Evolutionary conservation across 2,329 filamentous ascomycete genomes (phyloP).

Genomic region (Boeremia lycopersici): DNA sequence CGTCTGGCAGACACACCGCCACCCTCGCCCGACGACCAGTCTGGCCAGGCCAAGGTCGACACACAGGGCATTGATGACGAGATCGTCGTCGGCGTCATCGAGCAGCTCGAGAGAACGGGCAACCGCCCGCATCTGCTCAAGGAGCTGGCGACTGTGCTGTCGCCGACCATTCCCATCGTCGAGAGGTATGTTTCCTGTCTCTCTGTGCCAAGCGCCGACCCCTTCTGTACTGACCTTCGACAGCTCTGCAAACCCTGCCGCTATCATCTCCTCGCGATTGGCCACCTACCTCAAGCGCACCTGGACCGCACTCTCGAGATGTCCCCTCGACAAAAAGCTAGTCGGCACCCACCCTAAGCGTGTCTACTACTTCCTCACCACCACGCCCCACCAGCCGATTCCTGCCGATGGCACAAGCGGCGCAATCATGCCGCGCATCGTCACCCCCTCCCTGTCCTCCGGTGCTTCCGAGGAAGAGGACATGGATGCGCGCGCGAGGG

Average conservation of each 20-base stretch:
- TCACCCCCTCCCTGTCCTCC: constrained; percentile 86
- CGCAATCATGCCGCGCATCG: constrained; percentile 62
- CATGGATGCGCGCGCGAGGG: constrained; percentile 61
- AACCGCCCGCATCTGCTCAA: constrained; percentile 95
- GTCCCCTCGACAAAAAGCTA: constrained; percentile 90
- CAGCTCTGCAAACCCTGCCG: constrained; percentile 94
- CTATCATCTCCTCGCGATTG: constrained; percentile 91
- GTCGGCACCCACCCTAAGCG: constrained; percentile 91
- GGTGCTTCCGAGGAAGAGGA: constrained; percentile 74
- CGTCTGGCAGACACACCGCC: constrained; percentile 73
- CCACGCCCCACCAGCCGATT: constrained; percentile 80
- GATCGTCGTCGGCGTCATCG: constrained; percentile 88
- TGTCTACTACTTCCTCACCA: constrained; percentile 95
- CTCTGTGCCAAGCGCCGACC: constrained; percentile 25
- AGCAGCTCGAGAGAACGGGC: constrained; percentile 84
- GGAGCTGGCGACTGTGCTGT: constrained; percentile 82
- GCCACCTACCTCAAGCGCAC: constrained; percentile 87
- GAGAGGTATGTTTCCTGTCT: constrained; percentile 76
- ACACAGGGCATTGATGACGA: constrained; percentile 89
- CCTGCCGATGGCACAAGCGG: constrained; percentile 66
- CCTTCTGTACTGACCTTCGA: constrained; percentile 42
- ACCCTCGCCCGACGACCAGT: constrained; percentile 68
- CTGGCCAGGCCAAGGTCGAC: constrained; percentile 66
- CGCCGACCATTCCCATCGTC: constrained; percentile 77
- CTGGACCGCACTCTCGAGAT: constrained; percentile 77